Evolutionary conservation across 345 rosid genomes (phyloP).

Genomic region (Eucalyptus tenuipes): DNA sequence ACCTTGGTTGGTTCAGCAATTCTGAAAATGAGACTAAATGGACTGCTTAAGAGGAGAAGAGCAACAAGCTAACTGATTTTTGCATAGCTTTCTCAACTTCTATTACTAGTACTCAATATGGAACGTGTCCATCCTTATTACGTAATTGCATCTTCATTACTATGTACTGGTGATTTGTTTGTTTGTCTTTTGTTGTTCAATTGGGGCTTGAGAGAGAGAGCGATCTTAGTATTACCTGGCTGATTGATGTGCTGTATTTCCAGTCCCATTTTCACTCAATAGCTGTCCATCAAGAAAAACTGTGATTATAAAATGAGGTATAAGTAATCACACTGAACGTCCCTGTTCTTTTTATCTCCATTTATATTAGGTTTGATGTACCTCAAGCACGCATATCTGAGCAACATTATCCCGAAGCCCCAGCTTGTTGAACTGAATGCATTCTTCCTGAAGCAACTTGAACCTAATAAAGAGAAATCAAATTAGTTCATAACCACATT

Average conservation of each 20-base stretch:
- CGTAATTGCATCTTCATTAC: not conserved
- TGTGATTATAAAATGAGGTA: not conserved
- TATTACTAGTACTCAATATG: not conserved
- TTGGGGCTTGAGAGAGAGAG: not conserved
- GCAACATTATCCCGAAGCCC: constrained; percentile 97
- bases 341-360: not conserved
- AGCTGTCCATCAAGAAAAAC: constrained; percentile 21
- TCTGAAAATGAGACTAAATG: not conserved
- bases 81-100: not conserved
- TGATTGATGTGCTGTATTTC: constrained; percentile 9
- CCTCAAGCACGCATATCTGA: constrained; percentile 96
- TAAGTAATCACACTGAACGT: not conserved
- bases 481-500: not conserved
- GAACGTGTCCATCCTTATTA: not conserved
- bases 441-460: constrained; percentile 81
- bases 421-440: constrained; percentile 65
- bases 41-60: not conserved
- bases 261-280: constrained; percentile 14
- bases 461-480: constrained; percentile 36
- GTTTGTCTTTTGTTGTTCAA: not conserved
- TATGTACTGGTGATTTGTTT: not conserved
- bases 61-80: not conserved
- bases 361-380: constrained; percentile 1
- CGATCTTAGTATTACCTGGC: constrained; percentile 27
- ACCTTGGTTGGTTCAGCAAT: not conserved